Base-by-base conservation (phyloP, 1,139 yeast genomes). In the Taiozyma sp. region DNA sequence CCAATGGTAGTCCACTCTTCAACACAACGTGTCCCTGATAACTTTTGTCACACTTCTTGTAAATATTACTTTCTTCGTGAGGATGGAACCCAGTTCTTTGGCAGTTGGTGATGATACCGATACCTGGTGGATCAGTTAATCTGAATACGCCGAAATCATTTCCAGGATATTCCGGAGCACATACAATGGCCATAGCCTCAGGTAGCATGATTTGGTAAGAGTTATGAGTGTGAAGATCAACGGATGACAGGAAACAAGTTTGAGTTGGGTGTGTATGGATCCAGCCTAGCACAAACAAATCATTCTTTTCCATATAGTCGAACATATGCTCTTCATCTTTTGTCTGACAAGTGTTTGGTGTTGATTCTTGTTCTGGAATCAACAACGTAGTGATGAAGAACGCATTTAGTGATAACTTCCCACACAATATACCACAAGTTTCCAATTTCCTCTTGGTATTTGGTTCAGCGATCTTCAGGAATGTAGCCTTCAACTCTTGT, bases 211-310 rank as follows among this genome's bases (percentile, higher is more conserved):
- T 71, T 64, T 81, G 87, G 62, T 81, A 81, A 2, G 83, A 75
- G 54, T 75, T 76, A 54, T 81, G 86, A 2, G 86, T 81, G 62
- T 81, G 87, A 49, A 81, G 65, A 60, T 81, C 87, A 47, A 81
- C 77, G 1, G 84, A 77, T 16, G 83, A 76, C 61, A 81, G 62
- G 60, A 81, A 81, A 56, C 87, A 81, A 10, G 83, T 70, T 61
- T 81, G 87, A 7, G 85, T 76, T 3, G 87, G 87, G 60, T 81
- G 86, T 8, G 86, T 81, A 62, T 81, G 87, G 48, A 81, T 81
- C 87, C 87, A 81, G 9, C 87, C 87, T 2, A 81, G 67, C 26
- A 81, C 76, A 56, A 81, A 79, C 43, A 81, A 64, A 55, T 78
- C 83, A 49, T 76, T 68, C 41, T 65, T 57, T 59, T 80, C 85